phyloP scores from a whole-genome alignment of 2,329 filamentous ascomycete genomes.

The Aspergillus flavus region DNA sequence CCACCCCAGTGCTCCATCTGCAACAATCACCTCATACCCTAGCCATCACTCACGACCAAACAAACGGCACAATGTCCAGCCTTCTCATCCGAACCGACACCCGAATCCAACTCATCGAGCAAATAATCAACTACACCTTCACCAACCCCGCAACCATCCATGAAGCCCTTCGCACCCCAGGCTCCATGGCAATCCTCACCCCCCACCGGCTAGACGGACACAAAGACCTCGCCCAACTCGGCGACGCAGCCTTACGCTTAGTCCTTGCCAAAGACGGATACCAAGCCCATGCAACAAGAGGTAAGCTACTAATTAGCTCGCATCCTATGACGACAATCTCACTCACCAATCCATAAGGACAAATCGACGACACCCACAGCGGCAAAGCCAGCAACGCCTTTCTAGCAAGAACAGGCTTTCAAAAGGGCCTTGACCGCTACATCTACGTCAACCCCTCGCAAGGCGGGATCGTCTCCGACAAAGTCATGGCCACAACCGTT shows the following conservation, averaged over 20 bases:
- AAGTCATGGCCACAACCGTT: slow-evolving; percentile 32
- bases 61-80: neutral
- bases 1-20: neutral
- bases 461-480: slow-evolving; percentile 13
- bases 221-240: slow-evolving; percentile 12
- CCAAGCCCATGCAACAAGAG: neutral
- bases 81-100: neutral
- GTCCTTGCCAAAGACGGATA: slow-evolving; percentile 7
- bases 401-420: slow-evolving; percentile 16
- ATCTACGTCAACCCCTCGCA: slow-evolving; percentile 22
- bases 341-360: neutral
- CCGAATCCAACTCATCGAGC: neutral
- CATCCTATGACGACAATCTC: neutral
- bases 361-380: slow-evolving; percentile 8
- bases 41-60: neutral
- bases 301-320: neutral
- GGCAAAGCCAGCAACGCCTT: slow-evolving; percentile 11
- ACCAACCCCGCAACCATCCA: neutral
- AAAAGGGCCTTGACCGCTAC: slow-evolving; percentile 6
- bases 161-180: neutral
- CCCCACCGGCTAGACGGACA: slow-evolving; percentile 2
- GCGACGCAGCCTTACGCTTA: slow-evolving; percentile 8
- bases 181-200: neutral
- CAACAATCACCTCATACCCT: neutral
- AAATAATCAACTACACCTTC: neutral